Conservation (phyloP, 768 basidiomycete species). For the Termitomyces heimii region DNA sequence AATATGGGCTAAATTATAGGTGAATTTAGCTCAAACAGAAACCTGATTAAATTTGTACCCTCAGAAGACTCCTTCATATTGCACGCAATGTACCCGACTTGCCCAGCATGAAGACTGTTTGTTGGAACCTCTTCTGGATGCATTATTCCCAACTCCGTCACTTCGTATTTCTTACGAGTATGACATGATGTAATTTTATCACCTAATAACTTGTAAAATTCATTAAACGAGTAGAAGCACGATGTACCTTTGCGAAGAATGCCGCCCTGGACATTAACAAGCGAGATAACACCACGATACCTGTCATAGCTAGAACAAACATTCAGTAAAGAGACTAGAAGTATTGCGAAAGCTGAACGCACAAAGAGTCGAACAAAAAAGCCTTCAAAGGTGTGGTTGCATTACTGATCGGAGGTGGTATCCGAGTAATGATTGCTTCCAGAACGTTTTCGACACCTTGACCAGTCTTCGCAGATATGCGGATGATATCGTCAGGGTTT, state of each 20-base stretch:
- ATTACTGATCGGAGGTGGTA: conserved; percentile 72
- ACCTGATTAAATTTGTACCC: conserved; percentile 38
- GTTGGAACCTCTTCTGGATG: conserved; percentile 85
- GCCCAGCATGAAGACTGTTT: conserved; percentile 60
- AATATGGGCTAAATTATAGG: conserved; percentile 62
- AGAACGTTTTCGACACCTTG: conserved; percentile 74
- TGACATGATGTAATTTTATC: conserved; percentile 86
- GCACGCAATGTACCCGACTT: conserved; percentile 87
- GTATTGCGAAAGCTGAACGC: conserved; percentile 20
- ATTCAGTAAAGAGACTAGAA: conserved; percentile 9
- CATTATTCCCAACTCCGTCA: conserved; percentile 85
- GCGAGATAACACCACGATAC: conserved; percentile 92
- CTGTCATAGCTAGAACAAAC: conserved; percentile 72
- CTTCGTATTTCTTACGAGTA: conserved; percentile 84
- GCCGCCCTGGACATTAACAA: conserved; percentile 80
- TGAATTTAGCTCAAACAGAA: background rate
- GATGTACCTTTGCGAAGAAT: conserved; percentile 69
- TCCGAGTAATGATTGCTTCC: conserved; percentile 71
- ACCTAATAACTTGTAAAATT: conserved; percentile 37
- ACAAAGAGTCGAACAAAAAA: conserved; percentile 92
- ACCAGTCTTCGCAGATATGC: conserved; percentile 92
- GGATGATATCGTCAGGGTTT: conserved; percentile 64
- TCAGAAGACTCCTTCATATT: conserved; percentile 98
- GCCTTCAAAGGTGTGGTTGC: conserved; percentile 62
- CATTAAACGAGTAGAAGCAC: background rate